Base-by-base conservation (phyloP, 345 rosid genomes). In the Anacardium occidentale region DNA sequence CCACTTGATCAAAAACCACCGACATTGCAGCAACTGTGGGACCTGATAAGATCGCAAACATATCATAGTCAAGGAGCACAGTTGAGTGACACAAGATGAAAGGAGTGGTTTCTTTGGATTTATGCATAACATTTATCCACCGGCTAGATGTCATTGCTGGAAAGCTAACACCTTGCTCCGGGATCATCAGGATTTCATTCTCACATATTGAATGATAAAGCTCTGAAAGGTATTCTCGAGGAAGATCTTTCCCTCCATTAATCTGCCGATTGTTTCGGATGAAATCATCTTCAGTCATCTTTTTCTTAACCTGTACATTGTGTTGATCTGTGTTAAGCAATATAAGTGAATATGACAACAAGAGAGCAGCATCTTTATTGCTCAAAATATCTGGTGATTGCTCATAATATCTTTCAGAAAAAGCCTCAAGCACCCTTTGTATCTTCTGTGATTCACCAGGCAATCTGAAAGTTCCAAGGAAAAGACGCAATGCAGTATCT, bases 141-240 rank as follows among this genome's bases (percentile, higher is more conserved):
- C 97, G 99, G 75, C 99, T 95, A n/a, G 96, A 98, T 62, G 85
- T 95, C 99, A 95, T 93, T 74, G 93, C 99, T 72, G 96, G 92
- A 79, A 81, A 93, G 75, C 91, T 94, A 80, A 81, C 81, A 80
- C 97, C 97, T 78, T 93, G 98, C 68, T 96, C 98, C 72, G 99
- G 97, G 74, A 89, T 88, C 44, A 96, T 96, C 72, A 98, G 96
- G 75, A 96, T 93, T 87, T 96, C 99, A 82, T 96, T 93, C 82
- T 90, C 91, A 84, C 97, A 91, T 76, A 93, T 93, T 44, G 97
- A 88, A 78, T 84, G 92, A 82, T 81, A 96, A 44, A 96, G 86
- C 81, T 95, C 98, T 62, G 91, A 80, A 66, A 95, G 79, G 74
- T 87, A 92, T 62, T 95, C 97, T 77, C 96, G 85, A 62, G 98